Evolutionary conservation across 2,329 filamentous ascomycete genomes (phyloP).

Genomic region (Curvularia hawaiiensis): DNA sequence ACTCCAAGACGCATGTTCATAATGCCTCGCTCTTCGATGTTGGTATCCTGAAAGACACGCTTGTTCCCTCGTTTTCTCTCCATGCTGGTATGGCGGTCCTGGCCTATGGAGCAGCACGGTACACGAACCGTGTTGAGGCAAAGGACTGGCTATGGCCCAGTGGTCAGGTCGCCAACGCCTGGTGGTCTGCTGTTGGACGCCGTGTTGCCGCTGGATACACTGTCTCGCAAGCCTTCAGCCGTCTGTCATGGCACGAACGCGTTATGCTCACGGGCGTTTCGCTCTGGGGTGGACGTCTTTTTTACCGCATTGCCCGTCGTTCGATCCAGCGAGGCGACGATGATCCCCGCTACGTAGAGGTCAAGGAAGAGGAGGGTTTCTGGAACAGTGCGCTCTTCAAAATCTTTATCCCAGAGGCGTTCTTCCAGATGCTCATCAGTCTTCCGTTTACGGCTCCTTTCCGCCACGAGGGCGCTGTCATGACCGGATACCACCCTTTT

Average conservation of each 20-base stretch:
- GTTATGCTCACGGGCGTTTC: conserved; percentile 62
- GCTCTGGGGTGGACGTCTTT: conserved; percentile 62
- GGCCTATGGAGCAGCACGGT: conserved; percentile 58
- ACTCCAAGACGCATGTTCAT: conserved; percentile 42
- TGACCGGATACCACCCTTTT: conserved; percentile 46
- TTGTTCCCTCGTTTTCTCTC: conserved; percentile 61
- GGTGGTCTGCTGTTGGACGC: conserved; percentile 64
- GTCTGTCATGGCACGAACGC: conserved; percentile 60
- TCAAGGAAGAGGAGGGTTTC: conserved; percentile 59
- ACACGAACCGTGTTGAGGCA: conserved; percentile 61
- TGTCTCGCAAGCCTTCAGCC: conserved; percentile 53
- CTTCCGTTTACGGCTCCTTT: conserved; percentile 64
- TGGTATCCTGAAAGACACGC: conserved; percentile 59
- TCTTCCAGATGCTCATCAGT: conserved; percentile 62
- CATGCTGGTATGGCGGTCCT: conserved; percentile 59
- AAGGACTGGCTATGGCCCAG: conserved; percentile 66
- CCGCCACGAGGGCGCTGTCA: conserved; percentile 49
- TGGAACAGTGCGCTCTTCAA: conserved; percentile 63
- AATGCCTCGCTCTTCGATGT: conserved; percentile 47
- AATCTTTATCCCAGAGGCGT: conserved; percentile 62
- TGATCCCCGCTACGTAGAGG: conserved; percentile 60
- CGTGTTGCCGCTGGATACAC: conserved; percentile 56
- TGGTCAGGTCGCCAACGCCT: conserved; percentile 62
- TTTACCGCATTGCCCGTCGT: conserved; percentile 59
- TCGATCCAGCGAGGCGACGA: conserved; percentile 59